phyloP scores from a whole-genome alignment of 306 rosid genomes.

The Lablab purpureus region DNA sequence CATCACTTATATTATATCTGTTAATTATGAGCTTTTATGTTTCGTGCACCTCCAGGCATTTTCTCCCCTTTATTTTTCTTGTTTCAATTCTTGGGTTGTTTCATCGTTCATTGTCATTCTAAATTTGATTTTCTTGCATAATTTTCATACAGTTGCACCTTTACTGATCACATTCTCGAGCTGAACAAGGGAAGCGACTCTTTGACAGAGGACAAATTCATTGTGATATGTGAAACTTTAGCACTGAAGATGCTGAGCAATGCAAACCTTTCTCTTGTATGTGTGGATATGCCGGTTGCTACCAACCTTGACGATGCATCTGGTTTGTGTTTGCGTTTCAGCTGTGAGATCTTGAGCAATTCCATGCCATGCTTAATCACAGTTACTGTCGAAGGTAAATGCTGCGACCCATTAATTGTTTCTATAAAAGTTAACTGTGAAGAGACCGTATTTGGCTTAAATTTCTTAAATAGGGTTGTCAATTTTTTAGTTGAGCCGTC shows the following conservation, averaged over 20 bases:
- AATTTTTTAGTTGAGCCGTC: constrained; percentile 75
- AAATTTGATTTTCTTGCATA: constrained; percentile 47
- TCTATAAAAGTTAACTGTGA: constrained; percentile 88
- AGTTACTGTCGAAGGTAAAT: constrained; percentile 81
- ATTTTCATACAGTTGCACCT: constrained; percentile 71
- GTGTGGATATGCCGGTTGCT: constrained; percentile 85
- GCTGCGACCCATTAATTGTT: constrained; percentile 74
- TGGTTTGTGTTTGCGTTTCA: constrained; percentile 88
- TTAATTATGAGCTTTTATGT: constrained; percentile 5
- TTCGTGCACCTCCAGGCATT: constrained; percentile 3
- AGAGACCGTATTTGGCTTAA: constrained; percentile 94
- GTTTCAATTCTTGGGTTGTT: not conserved
- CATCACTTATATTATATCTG: not conserved
- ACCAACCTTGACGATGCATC: constrained; percentile 85
- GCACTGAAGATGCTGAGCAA: constrained; percentile 86
- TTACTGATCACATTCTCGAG: constrained; percentile 77
- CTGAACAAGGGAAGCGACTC: constrained; percentile 61
- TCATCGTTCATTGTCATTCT: constrained; percentile 36
- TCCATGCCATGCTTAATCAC: constrained; percentile 81
- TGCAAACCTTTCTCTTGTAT: constrained; percentile 78
- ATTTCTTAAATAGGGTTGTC: constrained; percentile 85
- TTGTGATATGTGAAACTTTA: constrained; percentile 75
- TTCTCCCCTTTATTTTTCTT: constrained; percentile 13
- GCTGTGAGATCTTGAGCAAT: constrained; percentile 82
- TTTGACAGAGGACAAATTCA: constrained; percentile 71